These are phyloP conservation scores for Phytophthora fragariae DNA, from an alignment of 352 stramenopile genomes.

Conservation along the genomic window DNA sequence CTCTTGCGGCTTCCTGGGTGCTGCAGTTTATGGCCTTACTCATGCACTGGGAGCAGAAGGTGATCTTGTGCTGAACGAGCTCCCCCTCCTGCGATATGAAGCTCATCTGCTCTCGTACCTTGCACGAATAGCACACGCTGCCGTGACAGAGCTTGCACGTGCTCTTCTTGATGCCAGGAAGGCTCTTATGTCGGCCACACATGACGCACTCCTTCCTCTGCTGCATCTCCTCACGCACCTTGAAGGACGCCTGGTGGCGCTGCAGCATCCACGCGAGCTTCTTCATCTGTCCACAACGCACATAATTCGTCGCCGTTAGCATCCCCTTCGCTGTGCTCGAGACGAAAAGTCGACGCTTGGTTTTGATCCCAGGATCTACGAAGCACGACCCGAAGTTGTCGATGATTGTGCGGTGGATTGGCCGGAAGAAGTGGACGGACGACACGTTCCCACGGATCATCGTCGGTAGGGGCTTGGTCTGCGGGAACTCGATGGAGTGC, in stretches of 20 bases:
- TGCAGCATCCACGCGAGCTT: conserved; percentile 58
- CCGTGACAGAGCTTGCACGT: conserved; percentile 37
- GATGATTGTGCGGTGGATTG: conserved; percentile 35
- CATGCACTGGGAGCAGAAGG: conserved; percentile 53
- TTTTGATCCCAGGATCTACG: conserved; percentile 23
- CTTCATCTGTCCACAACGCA: conserved; percentile 59
- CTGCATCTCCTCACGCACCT: conserved; percentile 12
- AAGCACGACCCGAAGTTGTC: conserved; percentile 28
- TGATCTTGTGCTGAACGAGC: conserved; percentile 47
- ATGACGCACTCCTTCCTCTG: conserved; percentile 30
- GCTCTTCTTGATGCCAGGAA: conserved; percentile 27
- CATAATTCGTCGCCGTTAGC: conserved; percentile 32
- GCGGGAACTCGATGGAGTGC: conserved; percentile 34
- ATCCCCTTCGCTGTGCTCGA: conserved; percentile 16
- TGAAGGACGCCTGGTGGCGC: conserved; percentile 17
- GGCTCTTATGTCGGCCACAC: conserved; percentile 31
- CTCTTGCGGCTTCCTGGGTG: conserved; percentile 33
- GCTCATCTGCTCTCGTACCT: conserved; percentile 41
- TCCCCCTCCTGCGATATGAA: conserved; percentile 44
- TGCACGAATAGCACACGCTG: conserved; percentile 29
- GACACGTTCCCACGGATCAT: conserved; percentile 27
- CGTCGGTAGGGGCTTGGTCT: conserved; percentile 25
- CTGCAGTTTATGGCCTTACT: conserved; percentile 46
- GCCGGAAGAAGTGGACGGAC: conserved; percentile 27
- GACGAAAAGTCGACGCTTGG: conserved; percentile 12